These are phyloP conservation scores for Geranomyces michiganensis DNA, from an alignment of 192 early-diverging fungal species.

Conservation along the genomic window DNA sequence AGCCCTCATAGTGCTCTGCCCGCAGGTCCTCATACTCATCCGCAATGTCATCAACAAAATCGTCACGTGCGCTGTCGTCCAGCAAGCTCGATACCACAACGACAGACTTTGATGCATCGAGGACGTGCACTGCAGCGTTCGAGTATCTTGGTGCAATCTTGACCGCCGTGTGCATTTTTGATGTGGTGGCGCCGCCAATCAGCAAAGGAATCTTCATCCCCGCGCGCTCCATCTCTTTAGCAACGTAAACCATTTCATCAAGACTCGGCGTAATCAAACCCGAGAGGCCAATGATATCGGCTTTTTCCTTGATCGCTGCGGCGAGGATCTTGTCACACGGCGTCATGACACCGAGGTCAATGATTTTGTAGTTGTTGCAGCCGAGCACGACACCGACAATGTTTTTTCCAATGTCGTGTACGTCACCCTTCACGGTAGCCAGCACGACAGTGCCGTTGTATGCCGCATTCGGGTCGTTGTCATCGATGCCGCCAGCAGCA, in stretches of 20 bases:
- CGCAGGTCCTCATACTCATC: slow-evolving; percentile 96
- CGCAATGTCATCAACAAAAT: slow-evolving; percentile 83
- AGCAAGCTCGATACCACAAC: slow-evolving; percentile 88
- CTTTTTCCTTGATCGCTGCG: slow-evolving; percentile 83
- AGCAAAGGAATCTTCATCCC: slow-evolving; percentile 87
- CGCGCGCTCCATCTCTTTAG: slow-evolving; percentile 86
- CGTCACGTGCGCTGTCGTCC: slow-evolving; percentile 75
- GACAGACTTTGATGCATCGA: slow-evolving; percentile 91
- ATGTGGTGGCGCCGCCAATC: slow-evolving; percentile 94
- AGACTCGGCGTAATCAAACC: slow-evolving; percentile 94
- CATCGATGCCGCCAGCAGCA: slow-evolving; percentile 46
- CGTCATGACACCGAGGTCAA: slow-evolving; percentile 95
- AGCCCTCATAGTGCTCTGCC: slow-evolving; percentile 87
- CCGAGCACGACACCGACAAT: slow-evolving; percentile 96
- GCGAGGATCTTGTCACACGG: slow-evolving; percentile 93
- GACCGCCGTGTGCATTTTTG: slow-evolving; percentile 95
- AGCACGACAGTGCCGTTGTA: slow-evolving; percentile 90
- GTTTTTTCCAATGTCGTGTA: slow-evolving; percentile 98
- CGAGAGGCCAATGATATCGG: slow-evolving; percentile 90
- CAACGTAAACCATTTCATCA: slow-evolving; percentile 97
- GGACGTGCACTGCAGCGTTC: slow-evolving; percentile 77
- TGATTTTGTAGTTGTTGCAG: slow-evolving; percentile 95
- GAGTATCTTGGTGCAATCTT: slow-evolving; percentile 92
- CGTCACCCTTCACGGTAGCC: slow-evolving; percentile 97
- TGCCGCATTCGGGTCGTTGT: slow-evolving; percentile 63